Evolutionary conservation across 83 land plant genomes (phyloP).

Genomic region (Isoetes engelmannii): DNA sequence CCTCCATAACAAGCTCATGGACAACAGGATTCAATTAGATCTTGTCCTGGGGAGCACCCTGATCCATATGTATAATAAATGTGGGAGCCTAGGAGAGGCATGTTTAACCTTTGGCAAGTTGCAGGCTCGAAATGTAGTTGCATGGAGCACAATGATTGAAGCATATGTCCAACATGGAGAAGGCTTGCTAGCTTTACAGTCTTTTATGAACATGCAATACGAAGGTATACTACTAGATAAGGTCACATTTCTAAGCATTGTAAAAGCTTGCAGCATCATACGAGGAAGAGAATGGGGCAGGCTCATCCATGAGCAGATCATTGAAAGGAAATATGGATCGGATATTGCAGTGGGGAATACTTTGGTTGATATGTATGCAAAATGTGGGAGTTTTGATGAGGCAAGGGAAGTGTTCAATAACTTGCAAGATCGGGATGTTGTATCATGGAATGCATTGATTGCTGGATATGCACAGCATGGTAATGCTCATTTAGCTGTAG

Average conservation of each 20-base stretch:
- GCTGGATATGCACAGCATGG: background rate
- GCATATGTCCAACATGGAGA: background rate
- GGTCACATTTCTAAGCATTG: no score
- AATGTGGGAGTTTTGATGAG: background rate
- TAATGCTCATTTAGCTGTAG: background rate
- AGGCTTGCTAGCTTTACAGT: no score
- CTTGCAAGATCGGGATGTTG: background rate
- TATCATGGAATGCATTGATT: no score
- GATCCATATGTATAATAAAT: background rate
- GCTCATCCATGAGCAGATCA: no score
- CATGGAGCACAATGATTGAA: background rate
- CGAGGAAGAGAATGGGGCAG: background rate
- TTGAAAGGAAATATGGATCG: background rate
- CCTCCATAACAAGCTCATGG: slow-evolving; percentile 22
- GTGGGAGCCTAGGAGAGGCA: background rate
- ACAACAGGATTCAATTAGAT: background rate
- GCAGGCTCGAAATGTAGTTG: background rate
- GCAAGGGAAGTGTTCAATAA: slow-evolving; percentile 2
- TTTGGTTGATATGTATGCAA: slow-evolving; percentile 8
- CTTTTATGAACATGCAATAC: no score
- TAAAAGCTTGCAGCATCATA: slow-evolving; percentile 4
- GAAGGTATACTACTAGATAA: no score
- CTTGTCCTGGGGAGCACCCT: background rate
- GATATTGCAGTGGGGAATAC: background rate
- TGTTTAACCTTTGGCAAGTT: background rate